Conservation (phyloP, 2,329 filamentous ascomycete genomes). For the Penicillium sp. region DNA sequence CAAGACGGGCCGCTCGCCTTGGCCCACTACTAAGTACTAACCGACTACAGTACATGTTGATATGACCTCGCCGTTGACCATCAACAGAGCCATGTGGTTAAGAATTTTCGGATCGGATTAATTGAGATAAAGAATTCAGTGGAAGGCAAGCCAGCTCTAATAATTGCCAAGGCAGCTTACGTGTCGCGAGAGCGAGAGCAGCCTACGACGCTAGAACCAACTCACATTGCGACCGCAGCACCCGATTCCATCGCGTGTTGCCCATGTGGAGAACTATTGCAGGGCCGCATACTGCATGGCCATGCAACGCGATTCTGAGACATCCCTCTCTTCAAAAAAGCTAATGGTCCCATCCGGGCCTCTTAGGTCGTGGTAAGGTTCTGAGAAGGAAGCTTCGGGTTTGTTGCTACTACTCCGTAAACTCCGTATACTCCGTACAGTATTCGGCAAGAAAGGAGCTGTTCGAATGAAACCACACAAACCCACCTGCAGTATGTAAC, state of each 20-base stretch:
- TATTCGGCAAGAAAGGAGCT: background rate
- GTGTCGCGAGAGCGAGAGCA: background rate
- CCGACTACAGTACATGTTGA: background rate
- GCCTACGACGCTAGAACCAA: background rate
- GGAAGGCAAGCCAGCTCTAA: background rate
- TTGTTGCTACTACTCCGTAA: background rate
- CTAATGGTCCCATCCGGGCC: background rate
- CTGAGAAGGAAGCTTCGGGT: background rate
- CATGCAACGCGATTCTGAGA: background rate
- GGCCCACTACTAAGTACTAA: background rate
- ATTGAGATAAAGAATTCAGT: background rate
- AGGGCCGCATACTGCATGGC: background rate
- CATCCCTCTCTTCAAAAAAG: background rate
- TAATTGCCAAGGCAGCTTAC: background rate
- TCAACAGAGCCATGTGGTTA: background rate
- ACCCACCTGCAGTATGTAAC: background rate
- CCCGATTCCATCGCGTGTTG: background rate
- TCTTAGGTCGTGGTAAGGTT: background rate
- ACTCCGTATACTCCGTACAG: no score
- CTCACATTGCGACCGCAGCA: slow-evolving; percentile 1
- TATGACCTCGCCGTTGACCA: background rate
- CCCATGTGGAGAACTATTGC: slow-evolving; percentile 5
- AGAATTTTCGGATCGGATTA: background rate
- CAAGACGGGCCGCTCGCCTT: background rate
- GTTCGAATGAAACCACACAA: background rate